Evolutionary conservation across 1,284 basidiomycete genomes (phyloP).

Genomic region (Cryptococcus hybrid): DNA sequence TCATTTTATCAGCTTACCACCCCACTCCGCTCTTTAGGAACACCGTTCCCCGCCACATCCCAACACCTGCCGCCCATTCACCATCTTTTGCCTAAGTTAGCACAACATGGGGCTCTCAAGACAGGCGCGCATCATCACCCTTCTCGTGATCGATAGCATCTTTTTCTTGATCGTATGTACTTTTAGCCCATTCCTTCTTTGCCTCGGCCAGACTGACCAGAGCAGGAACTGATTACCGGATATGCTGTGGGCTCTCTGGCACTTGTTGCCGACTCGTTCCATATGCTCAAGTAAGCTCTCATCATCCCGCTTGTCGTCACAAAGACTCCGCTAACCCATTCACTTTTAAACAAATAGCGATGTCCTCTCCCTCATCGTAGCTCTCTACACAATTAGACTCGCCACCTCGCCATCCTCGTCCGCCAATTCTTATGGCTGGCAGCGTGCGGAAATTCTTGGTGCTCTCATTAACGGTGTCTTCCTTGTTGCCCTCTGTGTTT

Average conservation of each 20-base stretch:
- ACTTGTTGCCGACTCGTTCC: conserved; percentile 94
- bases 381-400: conserved; percentile 94
- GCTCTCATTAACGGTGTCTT: conserved; percentile 96
- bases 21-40: too few relatives aligned
- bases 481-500: conserved; percentile 91
- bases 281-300: conserved; percentile 85
- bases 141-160: conserved; percentile 77
- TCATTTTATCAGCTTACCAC: too few relatives aligned
- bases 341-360: conserved; percentile 58
- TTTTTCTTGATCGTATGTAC: conserved; percentile 85
- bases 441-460: conserved; percentile 96
- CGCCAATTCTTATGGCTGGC: conserved; percentile 63
- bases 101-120: conserved; percentile 62
- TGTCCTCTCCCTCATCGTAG: conserved; percentile 92
- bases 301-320: not conserved
- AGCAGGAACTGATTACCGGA: conserved; percentile 56
- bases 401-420: conserved; percentile 42
- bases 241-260: conserved; percentile 94
- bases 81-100: too few relatives aligned
- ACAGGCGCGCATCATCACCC: conserved; percentile 70
- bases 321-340: not conserved
- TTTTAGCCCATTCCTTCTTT: not conserved
- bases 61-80: too few relatives aligned
- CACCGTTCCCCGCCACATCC: too few relatives aligned
- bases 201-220: conserved; percentile 3